Percentiles rank a stretch among this genome's conserved stretches.
phyloP scores from a whole-genome alignment of 257 asterid genomes.

The Salvia rosmarinus region DNA sequence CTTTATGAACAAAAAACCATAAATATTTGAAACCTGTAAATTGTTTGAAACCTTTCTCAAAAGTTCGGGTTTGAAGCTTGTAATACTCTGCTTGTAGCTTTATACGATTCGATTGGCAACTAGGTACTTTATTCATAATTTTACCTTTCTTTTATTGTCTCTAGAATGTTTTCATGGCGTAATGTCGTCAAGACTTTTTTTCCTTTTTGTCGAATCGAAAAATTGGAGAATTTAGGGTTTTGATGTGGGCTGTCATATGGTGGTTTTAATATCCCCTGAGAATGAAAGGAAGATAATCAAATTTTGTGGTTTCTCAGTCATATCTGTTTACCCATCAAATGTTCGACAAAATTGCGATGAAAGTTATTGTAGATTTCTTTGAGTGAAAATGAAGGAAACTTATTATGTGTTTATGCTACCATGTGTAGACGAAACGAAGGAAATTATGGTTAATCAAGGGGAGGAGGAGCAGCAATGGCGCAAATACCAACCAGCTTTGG shows the following conservation, averaged over 20 bases:
- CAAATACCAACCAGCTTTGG: conserved; percentile 38
- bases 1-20: neutral
- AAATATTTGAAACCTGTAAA: neutral
- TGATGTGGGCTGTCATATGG: neutral
- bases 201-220: neutral
- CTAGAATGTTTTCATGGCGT: too few relatives aligned
- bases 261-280: too few relatives aligned
- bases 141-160: neutral
- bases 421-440: too few relatives aligned
- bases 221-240: neutral
- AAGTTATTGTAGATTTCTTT: neutral
- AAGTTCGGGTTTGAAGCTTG: neutral
- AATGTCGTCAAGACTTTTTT: neutral
- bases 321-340: neutral
- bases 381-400: too few relatives aligned
- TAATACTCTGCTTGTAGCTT: too few relatives aligned
- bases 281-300: neutral
- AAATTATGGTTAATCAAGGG: too few relatives aligned
- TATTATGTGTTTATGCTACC: too few relatives aligned
- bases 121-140: neutral
- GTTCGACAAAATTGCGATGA: neutral
- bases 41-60: neutral
- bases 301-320: neutral
- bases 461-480: too few relatives aligned
- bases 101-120: neutral